Conservation (phyloP, 2,329 filamentous ascomycete species). For the Phoma sp. region DNA sequence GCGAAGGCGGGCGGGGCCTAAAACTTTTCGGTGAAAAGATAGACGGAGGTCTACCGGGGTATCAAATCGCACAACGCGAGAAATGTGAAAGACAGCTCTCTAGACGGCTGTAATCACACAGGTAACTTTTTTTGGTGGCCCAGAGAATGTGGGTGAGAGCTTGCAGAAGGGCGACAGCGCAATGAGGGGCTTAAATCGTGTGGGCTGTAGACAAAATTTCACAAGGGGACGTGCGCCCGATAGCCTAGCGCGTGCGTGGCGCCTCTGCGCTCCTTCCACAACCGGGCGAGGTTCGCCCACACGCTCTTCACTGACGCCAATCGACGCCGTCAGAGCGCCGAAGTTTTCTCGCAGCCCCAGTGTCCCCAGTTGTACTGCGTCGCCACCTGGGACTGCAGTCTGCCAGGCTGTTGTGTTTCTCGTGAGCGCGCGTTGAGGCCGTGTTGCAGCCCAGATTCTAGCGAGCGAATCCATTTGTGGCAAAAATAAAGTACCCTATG, state of each 20-base stretch:
- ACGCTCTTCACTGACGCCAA: constrained; percentile 5
- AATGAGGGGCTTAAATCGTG: background rate
- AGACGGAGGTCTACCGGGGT: constrained; percentile 17
- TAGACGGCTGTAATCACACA: constrained; percentile 15
- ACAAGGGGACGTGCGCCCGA: background rate
- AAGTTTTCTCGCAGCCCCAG: constrained; percentile 9
- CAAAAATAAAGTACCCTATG: constrained; percentile 14
- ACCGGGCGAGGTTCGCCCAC: constrained; percentile 18
- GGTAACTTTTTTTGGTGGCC: constrained; percentile 14
- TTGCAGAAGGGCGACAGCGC: background rate
- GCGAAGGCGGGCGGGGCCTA: constrained; percentile 18
- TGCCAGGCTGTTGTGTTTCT: constrained; percentile 3
- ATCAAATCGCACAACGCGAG: constrained; percentile 21
- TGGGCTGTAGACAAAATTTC: constrained; percentile 6
- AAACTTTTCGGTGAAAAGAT: constrained; percentile 15
- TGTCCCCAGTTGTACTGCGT: constrained; percentile 9
- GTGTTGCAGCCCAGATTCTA: constrained; percentile 1
- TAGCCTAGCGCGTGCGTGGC: constrained; percentile 17
- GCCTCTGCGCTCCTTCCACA: constrained; percentile 20
- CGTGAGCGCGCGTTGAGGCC: background rate
- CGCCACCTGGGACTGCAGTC: background rate
- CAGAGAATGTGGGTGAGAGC: constrained; percentile 4
- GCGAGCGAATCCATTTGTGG: constrained; percentile 20
- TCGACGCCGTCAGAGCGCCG: background rate
- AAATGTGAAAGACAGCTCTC: constrained; percentile 16